Percentiles rank a stretch among this genome's conserved stretches.
These are phyloP conservation scores for Colletotrichum salicis DNA, from an alignment of 2,329 filamentous ascomycete species.

Conservation along the genomic window DNA sequence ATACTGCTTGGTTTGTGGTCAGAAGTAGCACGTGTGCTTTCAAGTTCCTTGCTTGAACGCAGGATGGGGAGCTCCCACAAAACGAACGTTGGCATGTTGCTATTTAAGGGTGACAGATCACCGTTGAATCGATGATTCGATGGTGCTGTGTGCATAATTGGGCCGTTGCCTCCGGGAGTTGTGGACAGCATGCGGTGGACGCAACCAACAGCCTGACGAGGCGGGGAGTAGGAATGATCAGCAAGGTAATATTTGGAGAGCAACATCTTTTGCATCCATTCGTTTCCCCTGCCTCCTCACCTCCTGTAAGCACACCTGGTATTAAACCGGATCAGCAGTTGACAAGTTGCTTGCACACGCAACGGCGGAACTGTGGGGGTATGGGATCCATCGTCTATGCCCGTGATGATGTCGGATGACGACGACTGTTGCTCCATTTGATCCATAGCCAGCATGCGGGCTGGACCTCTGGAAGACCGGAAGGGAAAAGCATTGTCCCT, in stretches of 20 bases:
- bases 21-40: not conserved
- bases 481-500: conserved; percentile 15
- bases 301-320: not conserved
- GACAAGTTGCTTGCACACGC: not conserved
- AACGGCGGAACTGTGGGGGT: conserved; percentile 19
- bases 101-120: conserved; percentile 23
- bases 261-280: not conserved
- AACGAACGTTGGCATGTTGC: conserved; percentile 4
- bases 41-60: not conserved
- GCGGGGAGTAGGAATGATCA: not conserved
- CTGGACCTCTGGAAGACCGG: not conserved
- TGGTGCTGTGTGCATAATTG: not conserved
- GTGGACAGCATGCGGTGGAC: not conserved
- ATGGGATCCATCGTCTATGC: not conserved
- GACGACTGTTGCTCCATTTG: conserved; percentile 11
- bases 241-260: not conserved
- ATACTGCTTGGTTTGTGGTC: too few relatives aligned
- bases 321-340: not conserved
- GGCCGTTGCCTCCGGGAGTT: not conserved
- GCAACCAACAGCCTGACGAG: not conserved
- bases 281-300: not conserved
- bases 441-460: not conserved
- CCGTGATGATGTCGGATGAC: conserved; percentile 26
- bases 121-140: conserved; percentile 11
- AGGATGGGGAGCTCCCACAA: not conserved